A percentile compares a stretch with the other conserved stretches of the same genome.
Evolutionary conservation across 495 filamentous ascomycete species (phyloP).

Genomic region (Annulohypoxylon bovei): DNA sequence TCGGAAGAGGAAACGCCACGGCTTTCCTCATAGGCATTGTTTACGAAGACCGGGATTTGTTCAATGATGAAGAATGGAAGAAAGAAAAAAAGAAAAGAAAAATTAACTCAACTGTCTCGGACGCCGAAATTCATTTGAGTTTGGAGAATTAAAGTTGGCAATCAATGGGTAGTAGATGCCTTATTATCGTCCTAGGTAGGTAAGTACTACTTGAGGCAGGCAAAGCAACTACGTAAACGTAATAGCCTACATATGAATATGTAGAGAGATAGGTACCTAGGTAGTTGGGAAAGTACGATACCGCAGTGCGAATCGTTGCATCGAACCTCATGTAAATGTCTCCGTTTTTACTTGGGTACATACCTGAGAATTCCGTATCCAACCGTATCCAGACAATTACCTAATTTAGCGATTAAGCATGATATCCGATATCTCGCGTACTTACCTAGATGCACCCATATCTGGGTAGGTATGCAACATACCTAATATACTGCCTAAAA

Average conservation of each 20-base stretch:
- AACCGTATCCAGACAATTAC: constrained; percentile 2
- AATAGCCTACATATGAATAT: neutral
- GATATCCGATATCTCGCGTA: neutral
- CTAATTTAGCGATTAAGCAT: neutral
- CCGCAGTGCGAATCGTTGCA: neutral
- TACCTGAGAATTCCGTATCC: constrained; percentile 25
- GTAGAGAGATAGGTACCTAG: neutral
- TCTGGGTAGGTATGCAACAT: neutral
- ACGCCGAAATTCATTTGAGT: constrained; percentile 15
- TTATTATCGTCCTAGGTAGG: too few relatives aligned
- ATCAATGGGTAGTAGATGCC: neutral
- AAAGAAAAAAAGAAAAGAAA: constrained; percentile 14
- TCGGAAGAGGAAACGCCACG: constrained; percentile 10
- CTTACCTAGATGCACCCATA: neutral
- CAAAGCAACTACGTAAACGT: neutral
- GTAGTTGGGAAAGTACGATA: neutral
- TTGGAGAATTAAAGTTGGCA: neutral
- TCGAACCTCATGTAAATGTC: neutral
- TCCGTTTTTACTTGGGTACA: neutral
- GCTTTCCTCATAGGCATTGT: neutral
- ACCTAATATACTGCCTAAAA: neutral
- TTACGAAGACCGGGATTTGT: constrained; percentile 3
- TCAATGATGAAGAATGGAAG: constrained; percentile 10
- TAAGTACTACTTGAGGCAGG: neutral
- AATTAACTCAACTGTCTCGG: constrained; percentile 9